Evolutionary conservation across 306 rosid genomes (phyloP), one percentile per base, ranked within the genome.

Genomic region (Nissolia schottii): DNA sequence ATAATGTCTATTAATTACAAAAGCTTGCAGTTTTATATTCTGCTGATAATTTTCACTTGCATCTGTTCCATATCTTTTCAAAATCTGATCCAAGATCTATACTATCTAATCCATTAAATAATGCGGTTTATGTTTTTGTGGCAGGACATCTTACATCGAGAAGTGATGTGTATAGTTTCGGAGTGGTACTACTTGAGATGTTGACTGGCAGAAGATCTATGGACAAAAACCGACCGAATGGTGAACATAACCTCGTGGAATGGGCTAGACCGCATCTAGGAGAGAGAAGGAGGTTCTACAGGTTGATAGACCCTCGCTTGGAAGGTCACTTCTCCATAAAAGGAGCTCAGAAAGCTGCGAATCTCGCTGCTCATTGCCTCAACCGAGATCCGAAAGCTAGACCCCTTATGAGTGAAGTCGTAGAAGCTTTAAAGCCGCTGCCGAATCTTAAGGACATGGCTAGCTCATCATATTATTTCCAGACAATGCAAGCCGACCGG

Each of bases 221-320:
- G 98, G 98, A 93, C 73, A 93, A 93, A 84, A 88, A 90, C 79
- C 81, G 97, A 29, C 98, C 98, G 3, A 87, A 90, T 34, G 98
- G 98, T 0, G 97, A 93, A 62, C 98, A 93, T 72, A 93, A 93
- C 80, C 96, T 93, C 12, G 98, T 93, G 45, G 98, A 90, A 75
- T 93, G 98, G 98, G 97, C 98, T 48, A 89, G 98, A 70, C 98
- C 98, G 10, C 89, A 93, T 82, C 88, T 93, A 16, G 96, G 96
- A 7, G 97, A 91, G 76, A 85, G 88, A 76, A 88, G 87, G 68
- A 87, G 92, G 80, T 91, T 91, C 86, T 88, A 91, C 73, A 71
- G 87, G 53, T 69, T 91, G 82, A 88, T 91, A 41, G 97, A 91
- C 71, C 97, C 95, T 13, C 88, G 97, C 77, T 88, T 91, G 12